Evolutionary conservation across 176 grass and related monocot genomes (phyloP).

Genomic region (Oryza rufipogon): DNA sequence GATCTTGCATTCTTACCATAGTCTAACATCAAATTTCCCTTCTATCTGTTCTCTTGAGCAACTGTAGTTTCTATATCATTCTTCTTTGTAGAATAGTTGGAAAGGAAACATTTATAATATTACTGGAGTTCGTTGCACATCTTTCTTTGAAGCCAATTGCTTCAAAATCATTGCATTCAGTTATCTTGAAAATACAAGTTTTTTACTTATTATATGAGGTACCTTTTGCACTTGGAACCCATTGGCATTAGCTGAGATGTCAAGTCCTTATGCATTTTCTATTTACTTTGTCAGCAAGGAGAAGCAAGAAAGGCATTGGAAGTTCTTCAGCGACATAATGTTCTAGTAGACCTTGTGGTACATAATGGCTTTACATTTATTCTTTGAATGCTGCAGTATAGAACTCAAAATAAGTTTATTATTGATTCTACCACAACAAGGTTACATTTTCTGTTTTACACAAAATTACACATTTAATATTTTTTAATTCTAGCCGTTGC

Average conservation of each 20-base stretch:
- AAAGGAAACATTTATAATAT: slow-evolving; percentile 15
- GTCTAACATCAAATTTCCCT: neutral
- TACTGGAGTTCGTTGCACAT: slow-evolving; percentile 6
- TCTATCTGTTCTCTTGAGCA: slow-evolving; percentile 11
- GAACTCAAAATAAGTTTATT: neutral
- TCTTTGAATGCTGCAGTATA: slow-evolving; percentile 5
- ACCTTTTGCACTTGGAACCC: slow-evolving; percentile 10
- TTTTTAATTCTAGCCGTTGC: neutral
- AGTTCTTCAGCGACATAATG: slow-evolving; percentile 84
- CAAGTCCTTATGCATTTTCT: slow-evolving; percentile 8
- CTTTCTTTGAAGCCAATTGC: slow-evolving; percentile 21
- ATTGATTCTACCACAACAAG: neutral
- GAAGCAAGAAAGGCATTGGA: slow-evolving; percentile 97
- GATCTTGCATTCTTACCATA: slow-evolving; percentile 26
- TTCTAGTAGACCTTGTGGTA: slow-evolving; percentile 94
- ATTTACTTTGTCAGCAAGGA: slow-evolving; percentile 78
- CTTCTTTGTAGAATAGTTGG: neutral
- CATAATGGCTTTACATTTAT: slow-evolving; percentile 2
- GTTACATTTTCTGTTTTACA: slow-evolving; percentile 20
- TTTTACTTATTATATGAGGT: neutral
- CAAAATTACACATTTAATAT: neutral
- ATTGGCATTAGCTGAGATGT: neutral
- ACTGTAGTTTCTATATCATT: slow-evolving; percentile 25
- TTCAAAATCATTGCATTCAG: slow-evolving; percentile 1
- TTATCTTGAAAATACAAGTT: slow-evolving; percentile 13